Conservation (phyloP, 176 grass and related monocot genomes). For the Areca catechu region DNA sequence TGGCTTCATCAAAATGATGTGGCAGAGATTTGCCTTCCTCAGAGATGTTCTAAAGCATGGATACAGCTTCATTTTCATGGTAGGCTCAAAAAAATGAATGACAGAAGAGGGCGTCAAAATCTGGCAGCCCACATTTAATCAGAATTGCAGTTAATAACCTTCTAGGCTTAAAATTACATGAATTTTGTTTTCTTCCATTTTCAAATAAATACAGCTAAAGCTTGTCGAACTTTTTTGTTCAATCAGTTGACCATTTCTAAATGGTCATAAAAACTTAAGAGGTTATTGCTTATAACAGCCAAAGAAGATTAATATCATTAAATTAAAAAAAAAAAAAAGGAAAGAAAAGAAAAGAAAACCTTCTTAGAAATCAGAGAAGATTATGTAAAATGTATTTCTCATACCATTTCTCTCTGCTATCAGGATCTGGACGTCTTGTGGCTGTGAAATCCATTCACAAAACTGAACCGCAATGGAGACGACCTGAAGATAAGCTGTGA, state of each 20-base stretch:
- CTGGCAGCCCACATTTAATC: too few species aligned
- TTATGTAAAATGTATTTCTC: too few species aligned
- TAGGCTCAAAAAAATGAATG: background rate
- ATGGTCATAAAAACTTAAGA: too few species aligned
- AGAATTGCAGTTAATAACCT: background rate
- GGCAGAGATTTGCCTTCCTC: conserved; percentile 45
- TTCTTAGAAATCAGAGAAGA: too few species aligned
- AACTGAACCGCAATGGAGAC: conserved; percentile 15
- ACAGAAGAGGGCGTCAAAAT: background rate
- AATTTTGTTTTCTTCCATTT: too few species aligned
- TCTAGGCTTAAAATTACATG: background rate
- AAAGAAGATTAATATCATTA: too few species aligned
- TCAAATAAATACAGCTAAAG: too few species aligned
- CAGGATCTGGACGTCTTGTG: conserved; percentile 65
- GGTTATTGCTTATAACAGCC: too few species aligned
- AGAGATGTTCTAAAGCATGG: conserved; percentile 50
- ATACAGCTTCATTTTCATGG: conserved; percentile 75
- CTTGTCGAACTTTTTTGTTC: too few species aligned
- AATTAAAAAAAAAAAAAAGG: too few species aligned
- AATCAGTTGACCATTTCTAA: too few species aligned
- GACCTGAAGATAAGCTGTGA: conserved; percentile 65
- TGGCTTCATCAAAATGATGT: conserved; percentile 65
- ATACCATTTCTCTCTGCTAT: background rate
- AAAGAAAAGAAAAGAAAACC: too few species aligned
- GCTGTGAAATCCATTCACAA: conserved; percentile 53